These are phyloP conservation scores for Verticillium isaacii DNA, from an alignment of 2,329 filamentous ascomycete species.

Conservation along the genomic window DNA sequence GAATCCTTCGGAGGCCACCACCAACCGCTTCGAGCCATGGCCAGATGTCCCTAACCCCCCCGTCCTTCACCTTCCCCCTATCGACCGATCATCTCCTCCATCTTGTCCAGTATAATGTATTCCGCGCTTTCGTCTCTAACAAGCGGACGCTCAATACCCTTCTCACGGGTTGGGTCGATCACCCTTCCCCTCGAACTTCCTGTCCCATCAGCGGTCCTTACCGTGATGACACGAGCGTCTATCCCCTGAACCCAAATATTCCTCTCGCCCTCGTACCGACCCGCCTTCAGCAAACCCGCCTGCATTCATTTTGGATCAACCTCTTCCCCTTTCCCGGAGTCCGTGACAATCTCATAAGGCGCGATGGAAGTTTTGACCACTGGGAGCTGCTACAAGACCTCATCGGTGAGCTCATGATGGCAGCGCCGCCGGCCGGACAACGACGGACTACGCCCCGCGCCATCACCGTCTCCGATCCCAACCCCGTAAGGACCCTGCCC, in stretches of 20 bases:
- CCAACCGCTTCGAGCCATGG: neutral
- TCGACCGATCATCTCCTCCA: slow-evolving; percentile 7
- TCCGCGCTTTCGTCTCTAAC: slow-evolving; percentile 6
- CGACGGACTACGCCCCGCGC: neutral
- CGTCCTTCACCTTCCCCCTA: neutral
- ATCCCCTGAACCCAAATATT: slow-evolving; percentile 8
- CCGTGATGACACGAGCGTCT: slow-evolving; percentile 4
- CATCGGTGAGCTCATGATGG: slow-evolving; percentile 4
- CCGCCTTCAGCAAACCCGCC: neutral
- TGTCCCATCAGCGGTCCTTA: slow-evolving; percentile 4
- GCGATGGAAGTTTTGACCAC: slow-evolving; percentile 5
- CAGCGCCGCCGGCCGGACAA: neutral
- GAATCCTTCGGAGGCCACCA: neutral
- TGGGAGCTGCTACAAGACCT: slow-evolving; percentile 5
- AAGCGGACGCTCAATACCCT: slow-evolving; percentile 3
- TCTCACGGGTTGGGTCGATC: slow-evolving; percentile 1
- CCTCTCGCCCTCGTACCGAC: slow-evolving; percentile 5
- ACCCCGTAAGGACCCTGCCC: neutral
- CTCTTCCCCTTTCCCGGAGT: slow-evolving; percentile 7
- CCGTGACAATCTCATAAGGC: slow-evolving; percentile 9
- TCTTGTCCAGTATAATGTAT: slow-evolving; percentile 8
- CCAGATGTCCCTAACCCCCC: neutral
- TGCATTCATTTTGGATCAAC: slow-evolving; percentile 8
- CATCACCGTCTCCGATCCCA: neutral
- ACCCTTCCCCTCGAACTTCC: neutral